phyloP scores from a whole-genome alignment of 306 rosid species.

The Cucumis cinereus region DNA sequence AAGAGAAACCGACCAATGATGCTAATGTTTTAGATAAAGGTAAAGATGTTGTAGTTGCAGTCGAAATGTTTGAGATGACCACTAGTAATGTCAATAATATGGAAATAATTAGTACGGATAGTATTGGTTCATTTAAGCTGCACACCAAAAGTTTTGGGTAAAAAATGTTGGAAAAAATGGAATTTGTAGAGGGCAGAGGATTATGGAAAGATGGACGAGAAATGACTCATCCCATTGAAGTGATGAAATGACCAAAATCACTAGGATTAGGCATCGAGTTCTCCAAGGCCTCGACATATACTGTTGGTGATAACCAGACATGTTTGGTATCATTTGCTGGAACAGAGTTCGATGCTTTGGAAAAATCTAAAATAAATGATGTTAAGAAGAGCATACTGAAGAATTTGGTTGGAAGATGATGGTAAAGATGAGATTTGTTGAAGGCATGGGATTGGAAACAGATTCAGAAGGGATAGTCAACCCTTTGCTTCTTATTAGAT shows the following conservation, averaged over 20 bases:
- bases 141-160: slow-evolving; percentile 94
- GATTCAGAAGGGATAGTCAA: slow-evolving; percentile 68
- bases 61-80: slow-evolving; percentile 27
- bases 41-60: slow-evolving; percentile 16
- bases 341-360: not conserved
- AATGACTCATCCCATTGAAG: no score
- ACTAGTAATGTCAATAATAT: slow-evolving; percentile 25
- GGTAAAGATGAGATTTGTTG: slow-evolving; percentile 88
- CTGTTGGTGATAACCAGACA: slow-evolving; percentile 12
- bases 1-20: no score
- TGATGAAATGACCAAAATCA: no score
- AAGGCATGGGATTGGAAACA: slow-evolving; percentile 68
- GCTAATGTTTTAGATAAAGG: slow-evolving; percentile 23
- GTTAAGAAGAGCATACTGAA: slow-evolving; percentile 67
- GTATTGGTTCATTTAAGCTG: slow-evolving; percentile 54
- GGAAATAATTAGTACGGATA: slow-evolving; percentile 12
- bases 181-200: slow-evolving; percentile 66
- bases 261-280: slow-evolving; percentile 24
- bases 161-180: slow-evolving; percentile 94
- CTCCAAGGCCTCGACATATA: slow-evolving; percentile 14
- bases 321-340: not conserved
- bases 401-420: slow-evolving; percentile 90
- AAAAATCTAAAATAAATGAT: slow-evolving; percentile 27
- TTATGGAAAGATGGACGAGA: slow-evolving; percentile 21
- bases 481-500: slow-evolving; percentile 56